These are phyloP conservation scores for Venturiaceae sp. DNA, from an alignment of 2,329 filamentous ascomycete genomes.

Conservation along the genomic window DNA sequence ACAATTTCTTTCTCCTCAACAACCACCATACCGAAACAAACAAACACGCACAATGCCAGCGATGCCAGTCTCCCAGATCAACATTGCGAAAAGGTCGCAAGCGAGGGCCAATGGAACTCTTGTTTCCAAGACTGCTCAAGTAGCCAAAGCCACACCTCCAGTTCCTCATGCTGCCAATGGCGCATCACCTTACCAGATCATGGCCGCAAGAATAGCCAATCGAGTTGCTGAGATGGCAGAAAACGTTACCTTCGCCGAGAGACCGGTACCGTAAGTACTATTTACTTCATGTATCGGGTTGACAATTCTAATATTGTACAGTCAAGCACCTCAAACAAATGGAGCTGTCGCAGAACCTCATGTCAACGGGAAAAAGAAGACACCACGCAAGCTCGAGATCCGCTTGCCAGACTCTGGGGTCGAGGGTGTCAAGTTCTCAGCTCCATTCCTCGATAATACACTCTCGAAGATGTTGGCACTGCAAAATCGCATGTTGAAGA, in stretches of 20 bases:
- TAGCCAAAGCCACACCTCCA: slow-evolving; percentile 6
- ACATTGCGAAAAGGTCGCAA: neutral
- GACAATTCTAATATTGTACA: neutral
- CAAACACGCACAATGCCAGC: neutral
- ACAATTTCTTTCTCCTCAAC: neutral
- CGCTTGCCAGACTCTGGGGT: slow-evolving; percentile 27
- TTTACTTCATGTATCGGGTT: neutral
- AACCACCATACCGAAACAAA: neutral
- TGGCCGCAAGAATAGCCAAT: slow-evolving; percentile 40
- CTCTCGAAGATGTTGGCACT: slow-evolving; percentile 38
- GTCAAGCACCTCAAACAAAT: neutral
- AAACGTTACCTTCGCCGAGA: slow-evolving; percentile 34
- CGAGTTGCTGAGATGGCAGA: slow-evolving; percentile 43
- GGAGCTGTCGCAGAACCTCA: neutral
- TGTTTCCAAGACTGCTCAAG: neutral
- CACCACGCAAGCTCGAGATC: slow-evolving; percentile 41
- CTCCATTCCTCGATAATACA: slow-evolving; percentile 43
- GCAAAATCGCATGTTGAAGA: slow-evolving; percentile 40
- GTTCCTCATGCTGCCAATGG: slow-evolving; percentile 10
- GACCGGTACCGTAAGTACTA: slow-evolving; percentile 15
- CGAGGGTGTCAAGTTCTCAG: slow-evolving; percentile 37
- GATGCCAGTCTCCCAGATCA: neutral
- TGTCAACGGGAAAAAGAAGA: slow-evolving; percentile 21
- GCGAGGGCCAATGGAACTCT: neutral
- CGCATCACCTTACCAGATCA: slow-evolving; percentile 39